These are phyloP conservation scores for Scytalidium lignicola DNA, from an alignment of 2,329 filamentous ascomycete species.

Conservation along the genomic window DNA sequence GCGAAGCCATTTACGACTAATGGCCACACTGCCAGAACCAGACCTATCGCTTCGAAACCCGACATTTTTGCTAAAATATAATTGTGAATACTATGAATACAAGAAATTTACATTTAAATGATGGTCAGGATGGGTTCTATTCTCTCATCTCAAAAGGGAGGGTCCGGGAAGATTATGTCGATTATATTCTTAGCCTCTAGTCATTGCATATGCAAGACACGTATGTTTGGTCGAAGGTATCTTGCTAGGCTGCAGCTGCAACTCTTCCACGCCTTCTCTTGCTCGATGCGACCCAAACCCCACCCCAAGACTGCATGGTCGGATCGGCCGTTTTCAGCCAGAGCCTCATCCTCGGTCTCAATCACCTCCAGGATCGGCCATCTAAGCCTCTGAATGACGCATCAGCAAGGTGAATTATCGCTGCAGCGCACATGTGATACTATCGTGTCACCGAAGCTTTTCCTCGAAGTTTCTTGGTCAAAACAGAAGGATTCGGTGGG, in stretches of 20 bases:
- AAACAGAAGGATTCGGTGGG: neutral
- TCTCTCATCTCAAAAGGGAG: too few species aligned
- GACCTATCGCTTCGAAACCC: conserved; percentile 5
- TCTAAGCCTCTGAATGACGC: too few species aligned
- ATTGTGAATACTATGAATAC: neutral
- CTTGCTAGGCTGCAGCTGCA: neutral
- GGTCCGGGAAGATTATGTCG: neutral
- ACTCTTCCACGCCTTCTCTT: neutral
- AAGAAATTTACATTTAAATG: too few species aligned
- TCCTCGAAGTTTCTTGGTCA: neutral
- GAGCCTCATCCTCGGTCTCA: too few species aligned
- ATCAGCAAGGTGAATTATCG: too few species aligned
- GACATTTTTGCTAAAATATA: conserved; percentile 1
- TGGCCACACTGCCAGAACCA: conserved; percentile 5
- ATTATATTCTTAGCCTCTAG: neutral
- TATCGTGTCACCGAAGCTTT: too few species aligned
- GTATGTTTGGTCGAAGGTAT: neutral
- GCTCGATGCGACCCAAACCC: neutral
- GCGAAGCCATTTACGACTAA: conserved; percentile 4
- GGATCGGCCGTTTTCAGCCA: too few species aligned
- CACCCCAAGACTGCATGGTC: neutral
- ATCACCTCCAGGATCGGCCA: too few species aligned
- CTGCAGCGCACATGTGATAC: neutral
- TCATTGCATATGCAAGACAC: neutral
- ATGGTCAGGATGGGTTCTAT: too few species aligned